Evolutionary conservation across 495 filamentous ascomycete genomes (phyloP).

Genomic region (Daldinia caldariorum): DNA sequence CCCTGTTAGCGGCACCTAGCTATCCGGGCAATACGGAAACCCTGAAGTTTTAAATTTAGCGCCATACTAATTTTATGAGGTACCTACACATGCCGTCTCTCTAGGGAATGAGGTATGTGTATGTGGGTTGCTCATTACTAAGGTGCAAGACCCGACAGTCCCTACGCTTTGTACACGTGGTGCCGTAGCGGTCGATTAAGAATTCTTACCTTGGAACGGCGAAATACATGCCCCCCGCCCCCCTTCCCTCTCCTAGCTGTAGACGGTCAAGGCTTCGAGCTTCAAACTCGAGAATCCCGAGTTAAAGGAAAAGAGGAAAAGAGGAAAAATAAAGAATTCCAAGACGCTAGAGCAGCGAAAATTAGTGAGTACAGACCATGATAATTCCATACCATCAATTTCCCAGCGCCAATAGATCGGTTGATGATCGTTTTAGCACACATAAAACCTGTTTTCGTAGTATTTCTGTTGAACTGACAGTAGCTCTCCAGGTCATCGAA

Average conservation of each 20-base stretch:
- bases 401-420: background rate
- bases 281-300: background rate
- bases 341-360: background rate
- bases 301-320: background rate
- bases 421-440: background rate
- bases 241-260: background rate
- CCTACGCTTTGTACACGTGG: conserved; percentile 1
- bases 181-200: background rate
- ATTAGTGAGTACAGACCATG: background rate
- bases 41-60: background rate
- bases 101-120: conserved; percentile 3
- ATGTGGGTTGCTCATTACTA: conserved; percentile 19
- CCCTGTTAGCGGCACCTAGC: background rate
- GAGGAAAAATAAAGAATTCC: background rate
- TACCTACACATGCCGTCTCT: background rate
- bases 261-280: background rate
- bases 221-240: conserved; percentile 9
- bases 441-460: no score
- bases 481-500: no score
- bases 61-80: background rate
- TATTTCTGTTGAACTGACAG: background rate
- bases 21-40: background rate
- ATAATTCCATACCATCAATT: background rate
- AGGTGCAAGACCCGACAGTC: background rate
- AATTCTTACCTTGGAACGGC: conserved; percentile 11